phyloP scores from a whole-genome alignment of 75 land plant genomes.

The Selaginella moellendorffii region DNA sequence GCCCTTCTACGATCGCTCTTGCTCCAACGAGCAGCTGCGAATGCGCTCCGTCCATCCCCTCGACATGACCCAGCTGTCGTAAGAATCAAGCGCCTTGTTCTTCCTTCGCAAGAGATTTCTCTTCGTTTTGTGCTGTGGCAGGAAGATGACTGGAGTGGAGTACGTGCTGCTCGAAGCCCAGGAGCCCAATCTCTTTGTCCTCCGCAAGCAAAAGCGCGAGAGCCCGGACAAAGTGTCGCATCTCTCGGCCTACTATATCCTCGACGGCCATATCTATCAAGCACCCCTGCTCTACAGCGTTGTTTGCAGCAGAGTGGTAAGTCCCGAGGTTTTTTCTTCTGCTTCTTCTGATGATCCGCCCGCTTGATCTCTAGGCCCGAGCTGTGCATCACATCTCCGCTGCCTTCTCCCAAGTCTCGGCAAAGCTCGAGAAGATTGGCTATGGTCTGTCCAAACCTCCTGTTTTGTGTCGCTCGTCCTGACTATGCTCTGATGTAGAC shows the following conservation, averaged over 20 bases:
- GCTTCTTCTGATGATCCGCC: too few relatives aligned
- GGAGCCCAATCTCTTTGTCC: slow-evolving; percentile 86
- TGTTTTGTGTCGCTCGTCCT: slow-evolving; percentile 10
- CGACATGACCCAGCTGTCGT: slow-evolving; percentile 82
- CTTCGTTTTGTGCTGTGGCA: slow-evolving; percentile 14
- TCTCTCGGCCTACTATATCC: slow-evolving; percentile 64
- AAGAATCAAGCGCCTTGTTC: slow-evolving; percentile 2
- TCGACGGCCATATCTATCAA: slow-evolving; percentile 94
- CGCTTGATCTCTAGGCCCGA: slow-evolving; percentile 53
- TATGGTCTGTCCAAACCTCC: slow-evolving; percentile 31
- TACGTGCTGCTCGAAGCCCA: slow-evolving; percentile 68
- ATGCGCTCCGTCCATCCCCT: slow-evolving; percentile 79
- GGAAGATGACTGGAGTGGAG: slow-evolving; percentile 91
- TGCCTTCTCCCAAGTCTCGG: slow-evolving; percentile 58
- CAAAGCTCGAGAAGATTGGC: slow-evolving; percentile 95
- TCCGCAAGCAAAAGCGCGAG: slow-evolving; percentile 86
- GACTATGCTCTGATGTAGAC: slow-evolving; percentile 39
- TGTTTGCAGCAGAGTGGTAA: slow-evolving; percentile 71
- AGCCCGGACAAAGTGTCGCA: slow-evolving; percentile 83
- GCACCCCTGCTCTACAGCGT: slow-evolving; percentile 85
- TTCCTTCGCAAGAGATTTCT: background rate
- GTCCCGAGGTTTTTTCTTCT: slow-evolving; percentile 3
- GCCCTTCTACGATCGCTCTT: slow-evolving; percentile 76
- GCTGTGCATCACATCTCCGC: slow-evolving; percentile 74
- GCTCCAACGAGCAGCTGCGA: slow-evolving; percentile 85